Conservation (phyloP, 2,329 filamentous ascomycete species). For the Scedosporium aurantiacum region DNA sequence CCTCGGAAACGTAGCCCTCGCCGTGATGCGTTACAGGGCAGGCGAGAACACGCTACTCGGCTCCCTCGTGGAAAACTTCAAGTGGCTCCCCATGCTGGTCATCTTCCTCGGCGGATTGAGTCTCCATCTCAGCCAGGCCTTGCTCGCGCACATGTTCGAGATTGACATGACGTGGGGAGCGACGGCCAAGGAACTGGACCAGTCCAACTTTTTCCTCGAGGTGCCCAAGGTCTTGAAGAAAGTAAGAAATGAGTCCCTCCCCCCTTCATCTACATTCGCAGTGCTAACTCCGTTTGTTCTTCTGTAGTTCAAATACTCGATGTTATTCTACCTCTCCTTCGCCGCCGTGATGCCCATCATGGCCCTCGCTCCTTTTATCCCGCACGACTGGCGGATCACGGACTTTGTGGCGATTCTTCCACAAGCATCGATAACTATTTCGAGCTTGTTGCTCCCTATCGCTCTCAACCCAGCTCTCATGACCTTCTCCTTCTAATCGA, state of each 20-base stretch:
- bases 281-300: slow-evolving; percentile 13
- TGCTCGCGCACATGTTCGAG: slow-evolving; percentile 74
- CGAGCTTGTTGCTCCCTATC: slow-evolving; percentile 60
- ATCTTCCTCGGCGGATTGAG: slow-evolving; percentile 77
- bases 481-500: slow-evolving; percentile 51
- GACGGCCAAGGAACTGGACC: slow-evolving; percentile 71
- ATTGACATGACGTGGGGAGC: slow-evolving; percentile 81
- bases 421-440: slow-evolving; percentile 58
- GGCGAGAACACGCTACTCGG: slow-evolving; percentile 51
- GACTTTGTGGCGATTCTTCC: slow-evolving; percentile 69
- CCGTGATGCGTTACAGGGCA: slow-evolving; percentile 60
- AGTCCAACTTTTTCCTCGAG: slow-evolving; percentile 77
- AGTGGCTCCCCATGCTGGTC: slow-evolving; percentile 62
- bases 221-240: slow-evolving; percentile 67
- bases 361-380: slow-evolving; percentile 52
- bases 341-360: slow-evolving; percentile 54
- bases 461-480: slow-evolving; percentile 69
- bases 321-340: slow-evolving; percentile 47
- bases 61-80: slow-evolving; percentile 53
- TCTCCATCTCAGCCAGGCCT: slow-evolving; percentile 68
- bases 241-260: slow-evolving; percentile 27
- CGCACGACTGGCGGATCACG: slow-evolving; percentile 53
- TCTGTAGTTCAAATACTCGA: slow-evolving; percentile 58
- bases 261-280: slow-evolving; percentile 15
- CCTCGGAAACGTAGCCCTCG: slow-evolving; percentile 61